Percentiles rank a stretch among this genome's conserved stretches.
Evolutionary conservation across 345 rosid genomes (phyloP).

Genomic region (Lagerstroemia speciosa): DNA sequence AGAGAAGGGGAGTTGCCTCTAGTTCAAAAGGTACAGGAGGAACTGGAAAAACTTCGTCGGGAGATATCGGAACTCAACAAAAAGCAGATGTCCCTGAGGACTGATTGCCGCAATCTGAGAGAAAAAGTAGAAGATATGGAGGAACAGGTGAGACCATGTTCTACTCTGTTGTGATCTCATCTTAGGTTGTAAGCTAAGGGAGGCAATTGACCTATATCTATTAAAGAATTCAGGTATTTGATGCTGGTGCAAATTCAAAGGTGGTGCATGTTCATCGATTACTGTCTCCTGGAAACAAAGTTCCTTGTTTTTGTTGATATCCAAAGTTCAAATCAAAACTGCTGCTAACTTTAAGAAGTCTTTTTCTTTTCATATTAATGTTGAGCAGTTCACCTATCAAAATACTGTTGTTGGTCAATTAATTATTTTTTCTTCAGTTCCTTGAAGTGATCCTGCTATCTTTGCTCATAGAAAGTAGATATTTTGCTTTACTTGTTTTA

Average conservation of each 20-base stretch:
- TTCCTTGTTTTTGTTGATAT: background rate
- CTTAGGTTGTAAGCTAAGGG: background rate
- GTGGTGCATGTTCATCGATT: background rate
- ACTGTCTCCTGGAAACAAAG: background rate
- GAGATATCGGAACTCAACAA: conserved; percentile 58
- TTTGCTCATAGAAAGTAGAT: background rate
- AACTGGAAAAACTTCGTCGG: conserved; percentile 56
- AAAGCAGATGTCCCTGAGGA: conserved; percentile 59
- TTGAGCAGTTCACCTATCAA: background rate
- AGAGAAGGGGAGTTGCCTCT: conserved; percentile 60
- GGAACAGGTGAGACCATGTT: conserved; percentile 33
- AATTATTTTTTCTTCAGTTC: background rate
- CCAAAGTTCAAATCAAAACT: background rate
- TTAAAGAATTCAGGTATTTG: background rate
- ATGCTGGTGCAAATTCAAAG: background rate
- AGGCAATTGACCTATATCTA: background rate
- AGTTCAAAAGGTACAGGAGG: conserved; percentile 55
- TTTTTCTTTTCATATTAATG: background rate
- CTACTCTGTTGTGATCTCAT: background rate
- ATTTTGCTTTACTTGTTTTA: background rate
- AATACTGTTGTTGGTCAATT: background rate
- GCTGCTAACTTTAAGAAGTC: background rate
- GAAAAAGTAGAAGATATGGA: conserved; percentile 57
- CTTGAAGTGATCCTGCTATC: background rate
- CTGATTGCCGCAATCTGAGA: conserved; percentile 47